Percentiles rank a stretch among this genome's conserved stretches.
phyloP scores from a whole-genome alignment of 371 early-diverging fungal species.

The Mortierella sp. region DNA sequence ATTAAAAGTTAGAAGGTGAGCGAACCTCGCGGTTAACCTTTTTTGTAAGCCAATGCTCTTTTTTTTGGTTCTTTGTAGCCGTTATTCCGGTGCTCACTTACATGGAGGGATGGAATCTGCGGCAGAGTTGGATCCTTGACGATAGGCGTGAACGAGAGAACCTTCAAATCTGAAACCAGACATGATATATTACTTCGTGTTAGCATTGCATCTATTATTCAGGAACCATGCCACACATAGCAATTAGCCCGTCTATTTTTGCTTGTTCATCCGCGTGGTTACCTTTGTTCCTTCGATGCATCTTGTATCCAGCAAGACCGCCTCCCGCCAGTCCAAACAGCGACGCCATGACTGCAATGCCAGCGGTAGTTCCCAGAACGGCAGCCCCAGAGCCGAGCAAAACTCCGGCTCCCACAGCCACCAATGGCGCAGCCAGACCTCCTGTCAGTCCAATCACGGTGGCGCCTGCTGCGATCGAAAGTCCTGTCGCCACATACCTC shows the following conservation, averaged over 20 bases:
- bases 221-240: too few relatives aligned
- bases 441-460: slow-evolving; percentile 78
- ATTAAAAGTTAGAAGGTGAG: neutral
- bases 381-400: slow-evolving; percentile 68
- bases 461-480: slow-evolving; percentile 72
- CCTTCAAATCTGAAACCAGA: slow-evolving; percentile 62
- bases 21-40: too few relatives aligned
- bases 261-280: too few relatives aligned
- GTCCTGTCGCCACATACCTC: slow-evolving; percentile 71
- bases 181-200: neutral
- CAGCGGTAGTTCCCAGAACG: slow-evolving; percentile 72
- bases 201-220: neutral
- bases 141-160: slow-evolving; percentile 71
- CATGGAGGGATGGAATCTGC: slow-evolving; percentile 71
- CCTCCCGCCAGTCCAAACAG: slow-evolving; percentile 76
- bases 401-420: slow-evolving; percentile 68
- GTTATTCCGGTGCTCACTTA: slow-evolving; percentile 56
- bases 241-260: too few relatives aligned
- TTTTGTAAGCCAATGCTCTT: too few relatives aligned
- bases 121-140: slow-evolving; percentile 66
- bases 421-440: slow-evolving; percentile 76
- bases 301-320: slow-evolving; percentile 64
- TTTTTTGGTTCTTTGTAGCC: neutral
- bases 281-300: slow-evolving; percentile 59
- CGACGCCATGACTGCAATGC: slow-evolving; percentile 72